Evolutionary conservation across 352 stramenopile genomes (phyloP), one percentile per base, ranked within the genome.

Genomic region (Phytopythium helicoides): DNA sequence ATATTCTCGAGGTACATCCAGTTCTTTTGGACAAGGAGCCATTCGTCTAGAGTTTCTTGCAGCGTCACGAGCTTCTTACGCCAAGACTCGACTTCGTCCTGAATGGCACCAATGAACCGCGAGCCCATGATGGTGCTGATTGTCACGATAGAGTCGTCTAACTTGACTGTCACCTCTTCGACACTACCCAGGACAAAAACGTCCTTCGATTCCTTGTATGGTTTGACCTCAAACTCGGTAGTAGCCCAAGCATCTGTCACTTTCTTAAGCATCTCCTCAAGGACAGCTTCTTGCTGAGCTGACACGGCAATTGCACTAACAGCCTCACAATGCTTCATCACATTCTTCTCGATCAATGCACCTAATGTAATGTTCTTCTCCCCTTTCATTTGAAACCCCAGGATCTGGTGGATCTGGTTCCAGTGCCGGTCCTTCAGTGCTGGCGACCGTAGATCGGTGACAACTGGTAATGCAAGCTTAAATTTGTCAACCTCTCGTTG

Each of bases 221-320:
- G 62, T 38, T 97, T 97, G 11, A 97, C 87, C 36, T 97, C 88
- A 41, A 98, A 96, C 60, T 98, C 88, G 5, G 81, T 92, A 6
- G 68, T 83, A 1, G 87, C 71, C 92, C 92, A 98, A 7, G 73
- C 81, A n/a, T 84, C 71, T 0, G 73, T 91, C n/a, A 98, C 88
- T 61, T 97, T 97, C 23, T 85, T 81, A 22, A 98, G 83, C 89
- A 97, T 97, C 54, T 93, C 89, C 54, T 98, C 92, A 0, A 98
- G 69, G 1, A 98, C 88, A 0, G 71, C 60, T 62, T 98, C 92
- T 49, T 98, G 91, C 47, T 96, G 85, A 1, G 92, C 89, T 0
- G 88, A 70, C 1, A 94, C 89, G 0, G 89, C 81, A 34, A 97
- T 86, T 5, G 70, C 65, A 22, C 74, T 93, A 60, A 98, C 97